Conservation (phyloP, 2,329 filamentous ascomycete genomes). For the Acephala macrosclerotiorum region DNA sequence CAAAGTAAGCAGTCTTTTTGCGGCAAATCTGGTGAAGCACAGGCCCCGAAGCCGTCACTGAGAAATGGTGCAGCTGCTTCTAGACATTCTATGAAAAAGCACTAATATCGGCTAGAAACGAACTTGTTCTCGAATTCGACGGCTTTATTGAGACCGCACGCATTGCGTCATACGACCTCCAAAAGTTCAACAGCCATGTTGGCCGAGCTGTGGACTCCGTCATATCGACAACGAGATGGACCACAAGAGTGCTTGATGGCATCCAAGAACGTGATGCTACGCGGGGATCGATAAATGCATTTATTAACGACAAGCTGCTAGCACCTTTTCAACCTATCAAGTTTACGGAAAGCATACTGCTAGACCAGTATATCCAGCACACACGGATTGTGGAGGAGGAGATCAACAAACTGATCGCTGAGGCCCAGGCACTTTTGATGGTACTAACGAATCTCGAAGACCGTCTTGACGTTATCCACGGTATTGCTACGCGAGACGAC, state of each 20-base stretch:
- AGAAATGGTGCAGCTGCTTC: background rate
- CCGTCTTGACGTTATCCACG: slow-evolving; percentile 73
- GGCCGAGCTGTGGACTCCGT: slow-evolving; percentile 77
- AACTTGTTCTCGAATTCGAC: slow-evolving; percentile 78
- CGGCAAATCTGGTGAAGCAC: background rate
- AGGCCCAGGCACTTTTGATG: slow-evolving; percentile 72
- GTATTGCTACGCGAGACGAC: slow-evolving; percentile 70
- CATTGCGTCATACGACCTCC: slow-evolving; percentile 70
- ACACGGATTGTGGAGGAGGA: slow-evolving; percentile 73
- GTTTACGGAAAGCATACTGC: slow-evolving; percentile 66
- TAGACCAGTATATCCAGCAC: slow-evolving; percentile 79
- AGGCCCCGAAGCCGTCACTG: background rate
- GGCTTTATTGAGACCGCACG: slow-evolving; percentile 76
- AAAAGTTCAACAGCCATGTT: slow-evolving; percentile 79
- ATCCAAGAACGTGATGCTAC: slow-evolving; percentile 40
- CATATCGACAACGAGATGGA: slow-evolving; percentile 79
- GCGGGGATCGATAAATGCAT: slow-evolving; percentile 46
- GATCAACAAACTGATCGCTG: slow-evolving; percentile 70
- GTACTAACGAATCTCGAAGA: slow-evolving; percentile 74
- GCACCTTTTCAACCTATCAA: slow-evolving; percentile 68
- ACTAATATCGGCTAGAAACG: slow-evolving; percentile 54
- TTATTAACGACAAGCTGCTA: slow-evolving; percentile 55
- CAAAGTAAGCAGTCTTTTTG: slow-evolving; percentile 44
- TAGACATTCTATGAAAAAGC: background rate
- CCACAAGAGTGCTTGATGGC: slow-evolving; percentile 56